Evolutionary conservation across 2,329 filamentous ascomycete genomes (phyloP), one percentile per base, ranked within the genome.

Genomic region (Aureobasidium sp.): DNA sequence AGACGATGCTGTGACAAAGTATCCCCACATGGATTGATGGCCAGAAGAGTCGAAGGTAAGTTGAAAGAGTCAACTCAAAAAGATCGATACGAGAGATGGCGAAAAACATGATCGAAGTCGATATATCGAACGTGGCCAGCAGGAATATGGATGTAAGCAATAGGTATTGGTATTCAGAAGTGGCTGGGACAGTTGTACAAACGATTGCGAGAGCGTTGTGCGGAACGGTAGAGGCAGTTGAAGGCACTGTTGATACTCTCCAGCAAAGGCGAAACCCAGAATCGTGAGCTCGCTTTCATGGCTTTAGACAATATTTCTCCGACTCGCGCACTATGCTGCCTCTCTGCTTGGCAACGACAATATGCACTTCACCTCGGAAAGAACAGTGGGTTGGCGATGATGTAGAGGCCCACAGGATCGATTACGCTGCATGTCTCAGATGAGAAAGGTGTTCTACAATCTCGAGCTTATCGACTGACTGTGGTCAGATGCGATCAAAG

Each of bases 391-490:
- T 29, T 17, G 42, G n/a, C 8, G 14, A 39, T 24, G 45, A 22
- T 21, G 21, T 27, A 27, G 7, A 12, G 22, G n/a, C 25, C 16
- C 32, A 37, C 22, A 49, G 16, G 16, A 39, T 19, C 32, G 34
- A 38, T 30, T 49, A 49, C 45, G 45, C 22, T 22, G 7, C 21
- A 22, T 49, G 45, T 49, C 45, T 49, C 34, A 49, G 45, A 39
- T 4, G 45, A 3, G 2, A 6, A 29, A 27, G n/a, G 10, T 24
- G 16, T 32, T 17, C 11, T 11, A 39, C 24, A 17, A 17, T 21
- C 32, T 39, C 25, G 17, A 22, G 34, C 10, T 17, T 21, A n/a
- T n/a, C n/a, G n/a, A n/a, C n/a, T n/a, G n/a, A 4, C 24, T 22
- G 7, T 11, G 38, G 6, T 40, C 21, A 16, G 3, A 21, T n/a